A percentile compares a stretch with the other conserved stretches of the same genome.
These are phyloP conservation scores for Cadophora malorum DNA, from an alignment of 2,329 filamentous ascomycete species.

Conservation along the genomic window DNA sequence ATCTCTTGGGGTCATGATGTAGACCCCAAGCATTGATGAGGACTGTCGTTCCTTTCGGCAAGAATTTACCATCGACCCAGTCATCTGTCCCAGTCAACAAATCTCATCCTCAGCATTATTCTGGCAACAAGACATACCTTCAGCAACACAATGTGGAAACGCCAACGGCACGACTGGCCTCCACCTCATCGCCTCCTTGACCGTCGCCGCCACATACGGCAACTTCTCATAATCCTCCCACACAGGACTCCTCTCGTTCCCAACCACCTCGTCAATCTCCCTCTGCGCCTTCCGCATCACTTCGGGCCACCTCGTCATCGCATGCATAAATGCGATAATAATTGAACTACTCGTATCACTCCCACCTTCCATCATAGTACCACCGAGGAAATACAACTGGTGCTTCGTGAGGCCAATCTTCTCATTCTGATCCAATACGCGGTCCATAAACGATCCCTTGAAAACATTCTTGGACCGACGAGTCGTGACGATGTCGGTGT, in stretches of 20 bases:
- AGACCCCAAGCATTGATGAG: conserved; percentile 49
- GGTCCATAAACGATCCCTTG: conserved; percentile 49
- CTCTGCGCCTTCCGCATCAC: conserved; percentile 54
- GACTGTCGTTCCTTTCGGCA: conserved; percentile 51
- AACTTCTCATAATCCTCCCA: conserved; percentile 53
- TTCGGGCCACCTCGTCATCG: conserved; percentile 44
- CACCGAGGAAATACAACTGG: conserved; percentile 48
- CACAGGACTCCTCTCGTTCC: conserved; percentile 51
- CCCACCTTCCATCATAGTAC: conserved; percentile 31
- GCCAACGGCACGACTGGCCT: conserved; percentile 47
- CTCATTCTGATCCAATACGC: conserved; percentile 49
- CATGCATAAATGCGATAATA: conserved; percentile 49
- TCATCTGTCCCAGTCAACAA: conserved; percentile 16
- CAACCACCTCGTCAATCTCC: conserved; percentile 56
- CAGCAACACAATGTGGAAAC: conserved; percentile 43
- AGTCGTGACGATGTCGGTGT: conserved; percentile 42
- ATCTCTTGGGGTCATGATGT: conserved; percentile 46
- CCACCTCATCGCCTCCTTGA: conserved; percentile 54
- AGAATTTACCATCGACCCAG: conserved; percentile 47
- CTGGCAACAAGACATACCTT: neutral
- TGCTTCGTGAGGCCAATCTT: conserved; percentile 44
- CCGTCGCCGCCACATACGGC: conserved; percentile 51
- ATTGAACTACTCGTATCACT: conserved; percentile 48
- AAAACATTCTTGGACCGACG: conserved; percentile 42
- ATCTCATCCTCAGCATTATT: neutral